Evolutionary conservation across 75 land plant species (phyloP).

Genomic region (Adiantum capillusveneris): DNA sequence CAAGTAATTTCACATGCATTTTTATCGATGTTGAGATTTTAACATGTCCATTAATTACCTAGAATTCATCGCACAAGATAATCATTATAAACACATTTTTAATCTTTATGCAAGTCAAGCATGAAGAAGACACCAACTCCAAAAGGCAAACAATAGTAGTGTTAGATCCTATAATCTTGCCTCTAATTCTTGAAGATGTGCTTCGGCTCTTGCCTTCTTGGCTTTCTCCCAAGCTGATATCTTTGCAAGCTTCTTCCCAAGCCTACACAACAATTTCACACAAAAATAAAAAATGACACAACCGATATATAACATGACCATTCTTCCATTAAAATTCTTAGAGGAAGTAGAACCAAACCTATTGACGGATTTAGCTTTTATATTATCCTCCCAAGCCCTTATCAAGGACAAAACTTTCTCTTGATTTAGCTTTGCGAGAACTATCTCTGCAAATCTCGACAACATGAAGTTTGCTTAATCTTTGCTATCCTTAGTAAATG

Average conservation of each 20-base stretch:
- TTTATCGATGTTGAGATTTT: too few relatives aligned
- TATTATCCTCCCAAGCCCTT: constrained; percentile 81
- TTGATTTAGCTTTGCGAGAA: constrained; percentile 47
- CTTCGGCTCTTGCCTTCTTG: constrained; percentile 65
- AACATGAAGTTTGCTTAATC: too few relatives aligned
- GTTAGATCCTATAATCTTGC: too few relatives aligned
- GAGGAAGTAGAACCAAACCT: constrained; percentile 30
- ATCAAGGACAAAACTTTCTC: constrained; percentile 53
- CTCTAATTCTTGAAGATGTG: constrained; percentile 57
- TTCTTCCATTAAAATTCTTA: background rate
- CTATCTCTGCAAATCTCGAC: constrained; percentile 43
- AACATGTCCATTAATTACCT: too few relatives aligned
- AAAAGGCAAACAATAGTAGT: too few relatives aligned
- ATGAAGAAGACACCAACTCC: too few relatives aligned
- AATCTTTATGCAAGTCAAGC: too few relatives aligned
- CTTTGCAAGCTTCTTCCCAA: constrained; percentile 50
- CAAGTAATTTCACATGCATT: too few relatives aligned
- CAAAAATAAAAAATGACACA: too few relatives aligned
- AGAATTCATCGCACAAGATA: too few relatives aligned
- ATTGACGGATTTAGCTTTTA: constrained; percentile 57
- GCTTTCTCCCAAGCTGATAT: constrained; percentile 69
- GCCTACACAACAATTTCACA: background rate
- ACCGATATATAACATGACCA: background rate
- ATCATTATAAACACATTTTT: too few relatives aligned
- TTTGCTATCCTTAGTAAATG: too few relatives aligned